Base-by-base conservation (phyloP, 2,329 filamentous ascomycete genomes). In the Chlorencoelia australis region DNA sequence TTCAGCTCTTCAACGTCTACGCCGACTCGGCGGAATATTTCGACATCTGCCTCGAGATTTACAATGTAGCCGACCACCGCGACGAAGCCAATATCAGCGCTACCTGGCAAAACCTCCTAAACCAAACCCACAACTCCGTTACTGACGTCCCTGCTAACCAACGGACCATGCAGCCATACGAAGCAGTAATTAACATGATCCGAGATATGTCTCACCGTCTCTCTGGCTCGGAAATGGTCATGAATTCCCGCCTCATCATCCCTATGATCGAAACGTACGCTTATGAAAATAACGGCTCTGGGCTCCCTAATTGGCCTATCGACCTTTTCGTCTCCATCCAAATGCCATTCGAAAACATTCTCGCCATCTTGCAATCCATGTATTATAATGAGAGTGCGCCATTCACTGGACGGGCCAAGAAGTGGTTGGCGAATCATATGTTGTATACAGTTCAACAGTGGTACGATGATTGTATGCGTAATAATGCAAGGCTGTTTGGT, bases 1-100 rank as follows among this genome's bases (percentile, higher is more conserved):
- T 18, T 3, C 53, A 93, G 78, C 75, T 98, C n/a, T 98, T 86
- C 64, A 94, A 96, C 56, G 67, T 77, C 45, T 98, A 87, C 52
- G 86, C 88, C 37, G 88, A 95, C 54, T 80, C 85, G 53, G 91
- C 86, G 2, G 81, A 78, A 33, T 98, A 98, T 67, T 89, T 87
- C 62, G 91, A 96, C 56, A 73, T 98, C 33, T 94, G 85, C 56
- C 73, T 98, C 7, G 70, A 89, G 41, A 94, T 98, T 53, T 96
- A 88, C 65, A 82, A 93, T 58, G 75, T 82, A 1, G 89, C 89
- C 30, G 87, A 96, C 59, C 85, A 94, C 65, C 82, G 89, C 50
- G 93, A 89, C 52, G 71, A 85, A 2, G 78, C 83, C 27, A 83
- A 91, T 44, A 91, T 98, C 51, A 71, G 73, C 37, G 70, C 79